phyloP scores from a whole-genome alignment of 768 basidiomycete genomes.

The Pleurotus cornucopiae region DNA sequence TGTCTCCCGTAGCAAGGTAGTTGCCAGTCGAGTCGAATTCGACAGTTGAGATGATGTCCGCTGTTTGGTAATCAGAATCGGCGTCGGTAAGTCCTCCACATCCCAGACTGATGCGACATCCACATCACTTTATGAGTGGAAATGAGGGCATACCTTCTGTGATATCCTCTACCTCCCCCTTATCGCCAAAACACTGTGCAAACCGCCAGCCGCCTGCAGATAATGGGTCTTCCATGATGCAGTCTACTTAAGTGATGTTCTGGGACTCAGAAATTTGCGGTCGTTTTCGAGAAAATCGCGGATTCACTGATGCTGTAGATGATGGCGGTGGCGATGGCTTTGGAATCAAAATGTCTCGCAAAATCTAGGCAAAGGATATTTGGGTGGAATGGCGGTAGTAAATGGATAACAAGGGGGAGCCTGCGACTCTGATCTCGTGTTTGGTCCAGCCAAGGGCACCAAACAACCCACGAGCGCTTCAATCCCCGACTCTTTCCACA shows the following conservation, averaged over 20 bases:
- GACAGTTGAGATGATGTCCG: conserved; percentile 99
- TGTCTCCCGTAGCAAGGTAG: conserved; percentile 99
- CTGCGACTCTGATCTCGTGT: conserved; percentile 11
- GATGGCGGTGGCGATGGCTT: conserved; percentile 5
- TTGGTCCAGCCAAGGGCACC: conserved; percentile 10
- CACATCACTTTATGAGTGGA: neutral
- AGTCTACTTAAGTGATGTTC: conserved; percentile 15
- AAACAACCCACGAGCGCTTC: neutral
- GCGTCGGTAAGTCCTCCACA: conserved; percentile 8
- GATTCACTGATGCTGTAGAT: conserved; percentile 14
- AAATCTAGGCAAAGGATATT: neutral
- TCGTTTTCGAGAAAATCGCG: conserved; percentile 12
- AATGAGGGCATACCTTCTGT: conserved; percentile 75
- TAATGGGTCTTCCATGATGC: conserved; percentile 79
- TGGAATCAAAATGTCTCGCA: conserved; percentile 8
- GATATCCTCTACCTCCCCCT: conserved; percentile 98
- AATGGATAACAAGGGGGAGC: conserved; percentile 19
- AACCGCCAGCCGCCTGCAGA: conserved; percentile 94
- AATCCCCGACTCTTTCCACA: conserved; percentile 14
- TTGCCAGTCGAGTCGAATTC: conserved; percentile 99
- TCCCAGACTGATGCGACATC: conserved; percentile 9
- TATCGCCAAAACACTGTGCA: conserved; percentile 99
- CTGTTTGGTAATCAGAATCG: conserved; percentile 35
- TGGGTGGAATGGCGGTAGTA: conserved; percentile 13
- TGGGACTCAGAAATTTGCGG: conserved; percentile 16